These are phyloP conservation scores for Trametes maxima DNA, from an alignment of 768 basidiomycete species.

Conservation along the genomic window DNA sequence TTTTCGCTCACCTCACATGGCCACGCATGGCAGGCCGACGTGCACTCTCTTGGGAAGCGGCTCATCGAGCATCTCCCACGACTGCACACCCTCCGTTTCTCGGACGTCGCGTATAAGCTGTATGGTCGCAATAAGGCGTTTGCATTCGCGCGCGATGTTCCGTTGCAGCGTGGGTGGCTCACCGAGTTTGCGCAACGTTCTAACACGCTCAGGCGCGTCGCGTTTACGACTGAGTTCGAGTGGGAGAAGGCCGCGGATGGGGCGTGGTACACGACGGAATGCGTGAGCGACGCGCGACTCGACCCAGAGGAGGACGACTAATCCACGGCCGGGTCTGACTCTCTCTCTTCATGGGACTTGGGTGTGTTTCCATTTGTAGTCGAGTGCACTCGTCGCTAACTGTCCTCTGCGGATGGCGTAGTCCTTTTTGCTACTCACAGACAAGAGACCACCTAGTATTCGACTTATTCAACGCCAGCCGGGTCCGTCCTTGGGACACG, in stretches of 20 bases:
- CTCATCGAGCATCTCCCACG: neutral
- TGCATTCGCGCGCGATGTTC: neutral
- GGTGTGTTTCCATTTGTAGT: too few relatives aligned
- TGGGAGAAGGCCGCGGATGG: conserved; percentile 10
- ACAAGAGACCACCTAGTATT: too few relatives aligned
- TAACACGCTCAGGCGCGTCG: neutral
- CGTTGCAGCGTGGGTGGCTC: neutral
- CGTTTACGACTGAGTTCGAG: conserved; percentile 14
- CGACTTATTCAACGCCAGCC: too few relatives aligned
- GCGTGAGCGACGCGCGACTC: neutral
- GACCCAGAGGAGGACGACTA: neutral
- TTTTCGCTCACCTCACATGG: neutral
- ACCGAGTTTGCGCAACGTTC: neutral
- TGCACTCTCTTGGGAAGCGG: neutral
- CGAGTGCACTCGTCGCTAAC: too few relatives aligned
- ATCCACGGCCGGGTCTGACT: too few relatives aligned
- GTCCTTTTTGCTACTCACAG: too few relatives aligned
- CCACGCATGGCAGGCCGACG: neutral
- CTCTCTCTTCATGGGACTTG: too few relatives aligned
- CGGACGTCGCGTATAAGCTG: neutral
- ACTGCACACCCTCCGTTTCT: neutral
- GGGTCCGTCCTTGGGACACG: too few relatives aligned
- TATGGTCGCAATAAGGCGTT: neutral
- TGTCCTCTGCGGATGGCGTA: too few relatives aligned
- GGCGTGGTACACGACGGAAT: neutral